A percentile compares a stretch with the other conserved stretches of the same genome.
Conservation (phyloP, 768 basidiomycete species). For the Dictyophora rubrovolvata region DNA sequence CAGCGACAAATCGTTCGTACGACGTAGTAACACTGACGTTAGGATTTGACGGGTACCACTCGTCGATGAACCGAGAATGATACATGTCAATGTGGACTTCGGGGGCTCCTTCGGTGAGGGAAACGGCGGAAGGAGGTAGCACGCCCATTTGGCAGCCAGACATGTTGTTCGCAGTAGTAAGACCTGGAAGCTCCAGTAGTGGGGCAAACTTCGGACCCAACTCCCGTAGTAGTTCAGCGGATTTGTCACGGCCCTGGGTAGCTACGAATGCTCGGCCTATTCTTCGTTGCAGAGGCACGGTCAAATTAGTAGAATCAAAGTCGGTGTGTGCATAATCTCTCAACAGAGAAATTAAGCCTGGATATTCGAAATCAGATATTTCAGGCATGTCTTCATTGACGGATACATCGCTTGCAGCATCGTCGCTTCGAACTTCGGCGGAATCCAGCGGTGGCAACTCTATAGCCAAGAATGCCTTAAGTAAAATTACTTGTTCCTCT, state of each 20-base stretch:
- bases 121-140: neutral
- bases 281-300: neutral
- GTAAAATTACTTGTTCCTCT: constrained; percentile 38
- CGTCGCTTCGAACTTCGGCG: neutral
- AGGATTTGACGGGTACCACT: constrained; percentile 19
- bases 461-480: constrained; percentile 27
- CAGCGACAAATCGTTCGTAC: constrained; percentile 39
- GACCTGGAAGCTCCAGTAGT: neutral
- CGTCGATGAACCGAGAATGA: constrained; percentile 23
- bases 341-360: neutral
- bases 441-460: constrained; percentile 20
- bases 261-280: constrained; percentile 1
- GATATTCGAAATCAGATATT: neutral
- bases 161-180: neutral
- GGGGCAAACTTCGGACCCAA: neutral
- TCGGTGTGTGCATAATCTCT: neutral
- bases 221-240: neutral
- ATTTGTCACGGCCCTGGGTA: constrained; percentile 4
- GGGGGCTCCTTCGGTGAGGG: neutral
- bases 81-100: constrained; percentile 17
- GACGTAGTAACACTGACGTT: constrained; percentile 27
- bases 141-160: neutral
- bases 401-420: constrained; percentile 11
- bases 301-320: neutral
- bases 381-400: constrained; percentile 7